These are phyloP conservation scores for Aphanomyces cochlioides DNA, from an alignment of 352 stramenopile species.

Conservation along the genomic window DNA sequence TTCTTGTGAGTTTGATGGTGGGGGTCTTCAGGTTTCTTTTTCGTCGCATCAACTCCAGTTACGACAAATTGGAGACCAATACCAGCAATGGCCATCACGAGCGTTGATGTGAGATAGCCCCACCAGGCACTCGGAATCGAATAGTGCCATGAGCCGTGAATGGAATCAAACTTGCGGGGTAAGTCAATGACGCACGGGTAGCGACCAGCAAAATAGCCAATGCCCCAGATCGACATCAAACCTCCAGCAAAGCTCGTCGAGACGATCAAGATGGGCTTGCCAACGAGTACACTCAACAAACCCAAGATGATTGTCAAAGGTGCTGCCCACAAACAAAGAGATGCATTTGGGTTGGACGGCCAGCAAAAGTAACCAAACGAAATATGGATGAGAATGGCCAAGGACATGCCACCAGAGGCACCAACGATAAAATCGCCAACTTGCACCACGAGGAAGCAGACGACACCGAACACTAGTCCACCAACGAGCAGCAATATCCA, in stretches of 20 bases:
- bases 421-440: conserved; percentile 46
- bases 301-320: conserved; percentile 40
- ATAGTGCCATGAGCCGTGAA: conserved; percentile 38
- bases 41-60: conserved; percentile 35
- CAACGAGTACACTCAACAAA: conserved; percentile 35
- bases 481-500: conserved; percentile 47
- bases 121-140: conserved; percentile 58
- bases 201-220: conserved; percentile 59
- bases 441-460: conserved; percentile 42
- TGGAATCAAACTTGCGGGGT: conserved; percentile 38
- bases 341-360: conserved; percentile 40
- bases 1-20: conserved; percentile 28
- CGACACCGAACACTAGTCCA: conserved; percentile 37
- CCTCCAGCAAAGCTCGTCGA: conserved; percentile 49
- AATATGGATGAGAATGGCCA: conserved; percentile 47
- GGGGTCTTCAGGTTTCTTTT: conserved; percentile 33
- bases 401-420: conserved; percentile 36
- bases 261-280: conserved; percentile 46
- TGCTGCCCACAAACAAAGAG: conserved; percentile 46
- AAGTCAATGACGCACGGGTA: conserved; percentile 57
- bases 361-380: conserved; percentile 40
- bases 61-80: conserved; percentile 48
- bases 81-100: conserved; percentile 48
- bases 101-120: conserved; percentile 52
- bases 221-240: conserved; percentile 46